Evolutionary conservation across 2,329 filamentous ascomycete genomes (phyloP), one percentile per base, ranked within the genome.

Genomic region (Phialophora verrucosa): DNA sequence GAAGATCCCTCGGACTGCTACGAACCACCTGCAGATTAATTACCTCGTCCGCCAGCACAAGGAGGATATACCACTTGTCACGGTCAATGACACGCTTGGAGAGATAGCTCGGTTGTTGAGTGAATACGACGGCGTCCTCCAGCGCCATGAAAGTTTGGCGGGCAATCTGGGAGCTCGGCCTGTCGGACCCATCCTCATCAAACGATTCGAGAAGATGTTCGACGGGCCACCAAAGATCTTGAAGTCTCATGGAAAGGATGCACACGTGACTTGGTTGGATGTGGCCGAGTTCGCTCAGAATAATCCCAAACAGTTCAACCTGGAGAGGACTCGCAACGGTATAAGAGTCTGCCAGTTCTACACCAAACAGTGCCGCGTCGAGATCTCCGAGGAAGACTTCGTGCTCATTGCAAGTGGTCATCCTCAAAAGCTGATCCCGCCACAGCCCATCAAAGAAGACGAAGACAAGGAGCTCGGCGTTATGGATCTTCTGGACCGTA

Each of bases 311-410:
- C 91, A 94, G 63, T 95, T 96, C 77, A 85, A 87, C 38, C 80
- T 96, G 59, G 88, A 87, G 62, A 87, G 90, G 64, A 85, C 86
- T 68, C 83, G 87, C 53, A 89, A 91, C 70, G 90, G 90, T 23
- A 81, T 86, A 61, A 86, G 90, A 55, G 88, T 90, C 61, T 96
- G 92, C 75, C 91, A 92, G 69, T 95, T 96, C 77, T 88, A 89
- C 74, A 88, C 92, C 70, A 93, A 93, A 75, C 91, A 93, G 67
- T 85, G 89, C 70, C 87, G 91, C 56, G 90, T 96, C 8, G 91
- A 96, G 79, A 94, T 97, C 68, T 88, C 88, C 20, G 92, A 96
- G 76, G 92, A 96, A 76, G 92, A 97, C 75, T 96, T 90, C 83
- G 85, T 93, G 50, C 81, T 96, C 70, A 93, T 96, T 71, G 88